A percentile compares a stretch with the other conserved stretches of the same genome.
Evolutionary conservation across 228 moss, liverwort and hornwort genomes (phyloP).

Genomic region (Sphagnum magellanicum): DNA sequence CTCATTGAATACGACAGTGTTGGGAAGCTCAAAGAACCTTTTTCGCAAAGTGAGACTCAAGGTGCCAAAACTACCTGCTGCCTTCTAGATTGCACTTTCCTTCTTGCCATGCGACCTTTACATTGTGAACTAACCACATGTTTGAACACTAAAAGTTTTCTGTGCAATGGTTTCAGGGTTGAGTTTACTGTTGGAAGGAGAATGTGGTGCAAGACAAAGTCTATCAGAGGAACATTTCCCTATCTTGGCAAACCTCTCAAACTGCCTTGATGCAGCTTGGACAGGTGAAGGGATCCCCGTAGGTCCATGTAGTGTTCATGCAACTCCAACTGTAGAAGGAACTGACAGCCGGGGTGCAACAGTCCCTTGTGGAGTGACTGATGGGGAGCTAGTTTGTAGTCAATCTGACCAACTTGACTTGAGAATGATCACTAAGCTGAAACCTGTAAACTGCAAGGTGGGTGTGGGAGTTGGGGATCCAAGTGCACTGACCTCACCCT

Average conservation of each 20-base stretch:
- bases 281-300: constrained; percentile 26
- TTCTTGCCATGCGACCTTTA: too few species aligned
- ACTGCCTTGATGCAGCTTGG: constrained; percentile 46
- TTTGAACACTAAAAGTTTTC: neutral
- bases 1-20: constrained; percentile 8
- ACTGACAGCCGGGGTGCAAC: neutral
- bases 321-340: constrained; percentile 3
- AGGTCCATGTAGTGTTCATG: constrained; percentile 18
- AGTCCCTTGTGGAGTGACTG: neutral
- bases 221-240: constrained; percentile 61
- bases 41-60: constrained; percentile 6
- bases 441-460: constrained; percentile 12
- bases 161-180: constrained; percentile 26
- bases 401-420: neutral
- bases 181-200: constrained; percentile 19
- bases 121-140: too few species aligned
- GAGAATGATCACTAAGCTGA: neutral
- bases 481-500: constrained; percentile 33
- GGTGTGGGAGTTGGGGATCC: constrained; percentile 16
- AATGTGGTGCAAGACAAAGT: constrained; percentile 24
- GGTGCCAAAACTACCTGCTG: too few species aligned
- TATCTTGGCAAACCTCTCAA: constrained; percentile 56
- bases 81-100: too few species aligned
- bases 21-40: constrained; percentile 15
- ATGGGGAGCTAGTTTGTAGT: neutral